A percentile compares a stretch with the other conserved stretches of the same genome.
Evolutionary conservation across 202 grass and related monocot species (phyloP).

Genomic region (Carex sylvatica): DNA sequence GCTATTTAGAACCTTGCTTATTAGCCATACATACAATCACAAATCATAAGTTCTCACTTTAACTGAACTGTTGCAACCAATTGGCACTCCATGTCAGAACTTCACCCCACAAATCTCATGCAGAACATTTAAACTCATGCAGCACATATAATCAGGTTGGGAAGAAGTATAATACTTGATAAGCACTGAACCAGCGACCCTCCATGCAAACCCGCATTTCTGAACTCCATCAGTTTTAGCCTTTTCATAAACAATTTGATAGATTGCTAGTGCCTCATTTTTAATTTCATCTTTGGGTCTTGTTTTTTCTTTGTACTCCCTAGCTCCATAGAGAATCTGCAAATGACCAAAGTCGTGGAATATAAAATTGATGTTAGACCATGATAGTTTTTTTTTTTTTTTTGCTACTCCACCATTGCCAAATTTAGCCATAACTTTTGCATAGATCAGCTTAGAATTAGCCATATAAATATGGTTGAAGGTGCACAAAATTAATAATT

Average conservation of each 20-base stretch:
- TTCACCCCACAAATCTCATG: background rate
- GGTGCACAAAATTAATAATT: no score
- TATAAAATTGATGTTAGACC: background rate
- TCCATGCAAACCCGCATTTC: constrained; percentile 65
- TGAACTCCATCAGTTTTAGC: background rate
- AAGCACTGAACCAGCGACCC: constrained; percentile 45
- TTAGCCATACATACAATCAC: no score
- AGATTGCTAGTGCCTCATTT: constrained; percentile 50
- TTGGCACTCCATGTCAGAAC: background rate
- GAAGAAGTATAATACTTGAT: constrained; percentile 33
- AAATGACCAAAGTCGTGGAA: background rate
- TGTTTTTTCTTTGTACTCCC: constrained; percentile 39
- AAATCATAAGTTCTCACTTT: no score
- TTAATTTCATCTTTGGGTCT: constrained; percentile 28
- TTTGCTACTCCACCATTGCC: background rate
- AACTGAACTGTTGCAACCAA: background rate
- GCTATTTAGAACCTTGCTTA: no score
- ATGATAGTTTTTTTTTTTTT: background rate
- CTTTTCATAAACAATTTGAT: constrained; percentile 40
- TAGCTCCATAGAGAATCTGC: constrained; percentile 38
- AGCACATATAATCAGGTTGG: background rate
- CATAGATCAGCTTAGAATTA: background rate
- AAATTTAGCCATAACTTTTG: background rate
- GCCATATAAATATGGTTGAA: background rate
- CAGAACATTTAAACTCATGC: background rate